phyloP scores from a whole-genome alignment of 2,329 filamentous ascomycete genomes.

The Fusarium phyllophilum region DNA sequence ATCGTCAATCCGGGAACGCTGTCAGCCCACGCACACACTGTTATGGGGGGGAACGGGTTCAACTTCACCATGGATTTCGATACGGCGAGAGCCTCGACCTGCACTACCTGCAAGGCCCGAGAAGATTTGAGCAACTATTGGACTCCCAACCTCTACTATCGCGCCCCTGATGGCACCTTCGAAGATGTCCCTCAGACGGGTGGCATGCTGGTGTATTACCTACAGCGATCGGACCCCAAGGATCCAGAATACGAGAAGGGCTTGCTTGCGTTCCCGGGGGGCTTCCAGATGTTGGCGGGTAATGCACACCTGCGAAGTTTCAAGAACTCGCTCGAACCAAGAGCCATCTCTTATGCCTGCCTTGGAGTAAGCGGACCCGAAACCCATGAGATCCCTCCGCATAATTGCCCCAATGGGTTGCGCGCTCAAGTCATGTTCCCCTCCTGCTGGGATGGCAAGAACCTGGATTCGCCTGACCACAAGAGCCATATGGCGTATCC shows the following conservation, averaged over 20 bases:
- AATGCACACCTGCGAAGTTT: neutral
- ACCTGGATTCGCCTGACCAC: neutral
- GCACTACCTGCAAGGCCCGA: neutral
- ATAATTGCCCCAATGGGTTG: neutral
- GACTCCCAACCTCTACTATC: neutral
- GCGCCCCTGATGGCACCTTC: neutral
- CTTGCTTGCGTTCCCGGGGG: neutral
- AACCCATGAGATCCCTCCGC: neutral
- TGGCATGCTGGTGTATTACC: neutral
- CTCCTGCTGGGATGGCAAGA: neutral
- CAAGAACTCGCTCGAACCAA: neutral
- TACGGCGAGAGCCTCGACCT: neutral
- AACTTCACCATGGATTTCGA: neutral
- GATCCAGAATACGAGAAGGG: neutral
- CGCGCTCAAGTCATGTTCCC: neutral
- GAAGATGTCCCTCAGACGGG: neutral
- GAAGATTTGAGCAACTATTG: neutral
- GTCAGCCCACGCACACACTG: neutral
- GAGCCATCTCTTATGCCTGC: neutral
- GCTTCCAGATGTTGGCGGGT: neutral
- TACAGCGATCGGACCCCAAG: neutral
- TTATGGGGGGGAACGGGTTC: neutral
- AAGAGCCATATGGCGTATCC: neutral
- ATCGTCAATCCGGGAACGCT: neutral
- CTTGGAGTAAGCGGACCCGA: neutral